Conservation (phyloP, 768 basidiomycete genomes). For the Cubamyces lactineus region DNA sequence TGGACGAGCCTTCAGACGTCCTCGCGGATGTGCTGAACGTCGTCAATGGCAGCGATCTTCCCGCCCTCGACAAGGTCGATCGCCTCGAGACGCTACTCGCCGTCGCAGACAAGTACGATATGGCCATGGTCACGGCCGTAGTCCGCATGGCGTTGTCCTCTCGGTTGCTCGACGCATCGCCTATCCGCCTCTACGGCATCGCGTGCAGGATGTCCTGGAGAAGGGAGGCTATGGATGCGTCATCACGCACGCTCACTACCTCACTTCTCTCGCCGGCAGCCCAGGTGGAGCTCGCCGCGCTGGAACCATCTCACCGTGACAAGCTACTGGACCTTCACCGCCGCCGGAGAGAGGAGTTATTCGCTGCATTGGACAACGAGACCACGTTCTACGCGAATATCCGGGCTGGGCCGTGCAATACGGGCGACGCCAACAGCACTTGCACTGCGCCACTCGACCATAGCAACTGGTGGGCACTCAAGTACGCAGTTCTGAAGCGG, state of each 20-base stretch:
- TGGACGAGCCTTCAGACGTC: slow-evolving; percentile 41
- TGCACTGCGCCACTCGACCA: slow-evolving; percentile 25
- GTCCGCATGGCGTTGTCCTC: slow-evolving; percentile 35
- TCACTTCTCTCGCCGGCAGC: slow-evolving; percentile 42
- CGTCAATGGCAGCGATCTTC: slow-evolving; percentile 44
- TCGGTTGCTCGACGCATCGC: slow-evolving; percentile 19
- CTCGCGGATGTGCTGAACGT: slow-evolving; percentile 45
- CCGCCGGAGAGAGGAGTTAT: slow-evolving; percentile 43
- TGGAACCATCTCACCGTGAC: slow-evolving; percentile 42
- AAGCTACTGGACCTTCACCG: slow-evolving; percentile 47
- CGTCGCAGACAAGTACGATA: slow-evolving; percentile 52
- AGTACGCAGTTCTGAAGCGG: slow-evolving; percentile 22
- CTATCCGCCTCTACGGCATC: slow-evolving; percentile 52
- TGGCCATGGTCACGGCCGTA: slow-evolving; percentile 46
- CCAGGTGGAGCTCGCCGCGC: slow-evolving; percentile 37
- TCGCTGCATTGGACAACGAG: slow-evolving; percentile 39
- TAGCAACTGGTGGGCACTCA: slow-evolving; percentile 25
- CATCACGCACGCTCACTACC: slow-evolving; percentile 44
- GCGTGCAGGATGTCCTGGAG: slow-evolving; percentile 49
- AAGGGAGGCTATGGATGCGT: slow-evolving; percentile 47
- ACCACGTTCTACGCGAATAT: slow-evolving; percentile 39
- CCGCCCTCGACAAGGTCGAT: slow-evolving; percentile 45
- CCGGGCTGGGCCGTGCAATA: slow-evolving; percentile 12
- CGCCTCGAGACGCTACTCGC: slow-evolving; percentile 44
- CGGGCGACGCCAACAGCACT: not conserved